Base-by-base conservation (phyloP, 83 land plant genomes). In the Picea engelmannii region DNA sequence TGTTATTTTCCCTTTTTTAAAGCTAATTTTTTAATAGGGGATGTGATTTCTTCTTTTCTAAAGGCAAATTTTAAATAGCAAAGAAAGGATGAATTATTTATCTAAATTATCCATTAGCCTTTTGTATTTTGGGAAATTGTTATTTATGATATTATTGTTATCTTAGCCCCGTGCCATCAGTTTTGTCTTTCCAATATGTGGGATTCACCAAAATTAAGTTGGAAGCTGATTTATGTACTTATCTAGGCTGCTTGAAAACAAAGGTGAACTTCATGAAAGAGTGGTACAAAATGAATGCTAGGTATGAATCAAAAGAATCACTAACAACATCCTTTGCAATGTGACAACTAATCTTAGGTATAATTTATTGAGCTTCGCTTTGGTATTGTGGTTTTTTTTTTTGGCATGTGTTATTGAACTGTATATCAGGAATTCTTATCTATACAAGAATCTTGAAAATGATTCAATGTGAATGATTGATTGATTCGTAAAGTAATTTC, bases 211-310 rank as follows among this genome's bases (percentile, higher is more conserved):
- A 55, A 55, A 35, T 13, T 75, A n/a, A 23, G 1, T 23, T 9
- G 18, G 11, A 49, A 25, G 5, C 27, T 52, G 17, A 55, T 76
- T 55, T 21, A 18, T 76, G 23, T 76, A 31, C 78, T 24, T 73
- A 55, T 73, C n/a, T 7, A 76, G 78, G 78, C 23, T 21, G 62
- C 52, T 52, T 10, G 21, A 76, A 76, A 76, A 35, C 17, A 76
- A 16, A 76, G 47, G 38, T 40, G 60, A 23, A 76, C 62, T 55
- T 76, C 78, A 20, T 55, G 62, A 70, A 8, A 70, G 74, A 38
- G 47, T 18, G 42, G 74, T 21, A 70, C 49, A 70, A 1, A 70
- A 18, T 7, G 74, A 5, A 27, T 76, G 78, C 18, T 38, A 76
- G 78, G 78, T 76, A 75, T 52, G 60, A 66, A 23, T 47, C 25